Evolutionary conservation across 2,329 filamentous ascomycete species (phyloP), one percentile per base, ranked within the genome.

Genomic region (Scopulariopsis brevicaulis): DNA sequence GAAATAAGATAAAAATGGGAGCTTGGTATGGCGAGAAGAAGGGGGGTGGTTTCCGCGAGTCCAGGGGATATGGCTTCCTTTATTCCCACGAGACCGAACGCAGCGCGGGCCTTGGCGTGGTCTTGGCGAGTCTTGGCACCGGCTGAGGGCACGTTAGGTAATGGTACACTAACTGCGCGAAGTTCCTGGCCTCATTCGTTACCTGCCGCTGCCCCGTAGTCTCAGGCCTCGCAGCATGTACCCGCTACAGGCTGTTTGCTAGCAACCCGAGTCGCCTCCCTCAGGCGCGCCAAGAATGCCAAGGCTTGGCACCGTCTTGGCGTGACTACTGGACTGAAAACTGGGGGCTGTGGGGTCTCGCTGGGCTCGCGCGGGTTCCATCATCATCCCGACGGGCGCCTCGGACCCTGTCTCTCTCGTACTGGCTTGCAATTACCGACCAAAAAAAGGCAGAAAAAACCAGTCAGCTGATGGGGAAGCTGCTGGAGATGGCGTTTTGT

Each of bases 301-400:
- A 58, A 58, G 56, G 35, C 56, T 58, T 54, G 56, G 56, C 56
- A 35, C 54, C 24, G 32, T 20, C 56, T 58, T 58, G 56, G 56
- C 56, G 40, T 53, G 18, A 40, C 55, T 46, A 53, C 55, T 53
- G 52, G 55, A 43, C 48, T 53, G 51, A 37, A 37, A 34, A 24
- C 35, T 25, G 25, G 55, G 28, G 55, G 55, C 55, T 57, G 55
- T 57, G 55, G 50, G 35, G 37, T 14, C 37, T 14, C 37, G 12
- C 37, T 32, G 28, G 28, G 15, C 11, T n/a, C 40, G 10, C 40
- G 40, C 40, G 40, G 14, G 15, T 46, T 46, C 40, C 6, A n/a
- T 46, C 40, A 46, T 46, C 40, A 15, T 15, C 40, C 37, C 40
- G n/a, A n/a, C 40, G 18, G 18, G 6, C 15, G 37, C 15, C 18